Evolutionary conservation across 768 basidiomycete species (phyloP).

Genomic region (Ephemerocybe angulata): DNA sequence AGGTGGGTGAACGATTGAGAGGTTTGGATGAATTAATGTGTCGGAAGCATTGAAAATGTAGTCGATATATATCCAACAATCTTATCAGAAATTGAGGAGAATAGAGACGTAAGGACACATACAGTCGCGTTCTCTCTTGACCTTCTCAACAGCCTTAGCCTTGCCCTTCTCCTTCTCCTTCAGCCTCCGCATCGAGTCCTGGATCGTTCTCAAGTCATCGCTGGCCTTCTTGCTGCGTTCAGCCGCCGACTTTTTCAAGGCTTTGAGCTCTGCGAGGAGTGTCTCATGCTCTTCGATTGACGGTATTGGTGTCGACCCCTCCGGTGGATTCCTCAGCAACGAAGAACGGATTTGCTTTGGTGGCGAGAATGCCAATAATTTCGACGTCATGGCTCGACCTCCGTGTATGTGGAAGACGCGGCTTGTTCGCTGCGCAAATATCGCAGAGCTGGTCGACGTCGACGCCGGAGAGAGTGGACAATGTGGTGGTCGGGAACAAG

Average conservation of each 20-base stretch:
- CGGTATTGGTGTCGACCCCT: conserved; percentile 47
- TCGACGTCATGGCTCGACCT: conserved; percentile 57
- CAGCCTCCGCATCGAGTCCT: conserved; percentile 72
- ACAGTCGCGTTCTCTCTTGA: conserved; percentile 76
- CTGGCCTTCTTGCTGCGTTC: conserved; percentile 72
- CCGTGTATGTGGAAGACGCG: not conserved
- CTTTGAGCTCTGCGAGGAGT: conserved; percentile 58
- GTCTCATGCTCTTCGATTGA: conserved; percentile 67
- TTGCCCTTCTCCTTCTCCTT: conserved; percentile 77
- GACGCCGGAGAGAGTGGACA: conserved; percentile 9
- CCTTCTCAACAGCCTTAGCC: conserved; percentile 63
- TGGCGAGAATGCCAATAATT: conserved; percentile 46
- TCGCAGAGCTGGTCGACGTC: conserved; percentile 1
- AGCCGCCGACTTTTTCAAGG: conserved; percentile 49
- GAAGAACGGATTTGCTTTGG: conserved; percentile 52
- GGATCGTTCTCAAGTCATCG: conserved; percentile 69
- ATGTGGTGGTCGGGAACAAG: conserved; percentile 11
- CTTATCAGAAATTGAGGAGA: too few relatives aligned
- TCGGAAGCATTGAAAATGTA: too few relatives aligned
- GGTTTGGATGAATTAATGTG: too few relatives aligned
- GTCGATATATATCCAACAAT: too few relatives aligned
- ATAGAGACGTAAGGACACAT: conserved; percentile 32
- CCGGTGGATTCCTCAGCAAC: conserved; percentile 61
- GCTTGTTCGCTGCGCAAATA: not conserved
- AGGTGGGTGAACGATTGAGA: not conserved